phyloP scores from a whole-genome alignment of 2,329 filamentous ascomycete species.

The Massarina eburnea region DNA sequence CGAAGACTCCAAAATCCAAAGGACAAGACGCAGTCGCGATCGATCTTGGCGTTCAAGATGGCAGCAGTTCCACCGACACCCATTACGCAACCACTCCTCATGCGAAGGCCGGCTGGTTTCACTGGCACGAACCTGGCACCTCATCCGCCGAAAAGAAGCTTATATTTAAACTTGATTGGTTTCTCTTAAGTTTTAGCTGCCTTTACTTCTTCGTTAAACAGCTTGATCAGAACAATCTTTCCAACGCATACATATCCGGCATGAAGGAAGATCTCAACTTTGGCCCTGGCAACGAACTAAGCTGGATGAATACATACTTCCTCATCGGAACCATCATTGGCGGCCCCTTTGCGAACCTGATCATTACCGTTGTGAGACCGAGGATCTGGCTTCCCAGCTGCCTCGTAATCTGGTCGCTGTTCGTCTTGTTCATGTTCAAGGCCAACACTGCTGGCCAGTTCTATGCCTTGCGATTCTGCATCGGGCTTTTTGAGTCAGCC shows the following conservation, averaged over 20 bases:
- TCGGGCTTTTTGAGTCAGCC: constrained; percentile 5
- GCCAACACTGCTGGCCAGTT: constrained; percentile 2
- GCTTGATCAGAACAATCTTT: constrained; percentile 19
- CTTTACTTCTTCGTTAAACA: constrained; percentile 21
- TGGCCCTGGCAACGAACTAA: constrained; percentile 56
- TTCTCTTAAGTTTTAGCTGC: constrained; percentile 17
- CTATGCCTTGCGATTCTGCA: constrained; percentile 5
- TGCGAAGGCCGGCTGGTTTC: constrained; percentile 1
- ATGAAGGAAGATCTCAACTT: constrained; percentile 16
- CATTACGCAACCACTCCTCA: not conserved
- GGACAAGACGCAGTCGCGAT: not conserved
- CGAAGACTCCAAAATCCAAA: not conserved
- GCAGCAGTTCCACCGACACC: constrained; percentile 1
- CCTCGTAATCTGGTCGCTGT: constrained; percentile 4
- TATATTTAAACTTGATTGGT: constrained; percentile 20
- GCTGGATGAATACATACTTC: constrained; percentile 40
- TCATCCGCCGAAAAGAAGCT: constrained; percentile 16
- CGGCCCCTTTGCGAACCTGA: constrained; percentile 8
- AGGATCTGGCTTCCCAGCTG: constrained; percentile 7
- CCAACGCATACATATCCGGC: constrained; percentile 44
- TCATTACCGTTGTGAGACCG: constrained; percentile 6
- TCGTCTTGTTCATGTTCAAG: constrained; percentile 7
- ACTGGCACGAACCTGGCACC: constrained; percentile 13
- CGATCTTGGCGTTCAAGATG: not conserved
- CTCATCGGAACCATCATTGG: constrained; percentile 13